These are phyloP conservation scores for Phytophthora palmivora DNA, from an alignment of 352 stramenopile species.

Conservation along the genomic window DNA sequence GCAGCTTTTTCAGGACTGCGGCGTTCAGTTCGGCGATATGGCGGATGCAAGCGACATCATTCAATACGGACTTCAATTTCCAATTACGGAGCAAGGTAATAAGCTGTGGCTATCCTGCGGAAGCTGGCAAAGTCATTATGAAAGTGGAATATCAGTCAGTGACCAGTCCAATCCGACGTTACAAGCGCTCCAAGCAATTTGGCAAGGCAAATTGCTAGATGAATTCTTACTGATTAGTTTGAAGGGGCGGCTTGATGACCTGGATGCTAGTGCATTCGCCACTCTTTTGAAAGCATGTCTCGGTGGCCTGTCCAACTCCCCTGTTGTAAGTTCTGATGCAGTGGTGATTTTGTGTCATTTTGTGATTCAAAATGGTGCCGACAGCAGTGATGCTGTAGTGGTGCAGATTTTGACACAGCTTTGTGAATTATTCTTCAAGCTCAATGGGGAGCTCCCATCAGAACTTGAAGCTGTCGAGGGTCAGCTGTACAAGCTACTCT, in stretches of 20 bases:
- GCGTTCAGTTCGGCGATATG: constrained; percentile 76
- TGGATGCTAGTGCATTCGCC: constrained; percentile 58
- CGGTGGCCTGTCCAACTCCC: constrained; percentile 45
- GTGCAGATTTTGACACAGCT: constrained; percentile 71
- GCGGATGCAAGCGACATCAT: constrained; percentile 63
- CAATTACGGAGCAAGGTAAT: constrained; percentile 42
- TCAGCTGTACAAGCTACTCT: constrained; percentile 63
- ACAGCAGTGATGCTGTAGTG: constrained; percentile 51
- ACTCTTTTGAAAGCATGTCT: constrained; percentile 62
- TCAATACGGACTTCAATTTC: constrained; percentile 63
- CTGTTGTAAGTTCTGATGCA: constrained; percentile 70
- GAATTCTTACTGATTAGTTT: constrained; percentile 85
- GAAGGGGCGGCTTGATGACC: constrained; percentile 74
- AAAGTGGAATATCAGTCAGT: constrained; percentile 3
- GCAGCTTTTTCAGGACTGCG: constrained; percentile 72
- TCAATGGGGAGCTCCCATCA: constrained; percentile 44
- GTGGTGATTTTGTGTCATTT: constrained; percentile 82
- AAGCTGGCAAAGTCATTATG: constrained; percentile 53
- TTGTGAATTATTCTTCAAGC: constrained; percentile 61
- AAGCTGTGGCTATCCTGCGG: constrained; percentile 64
- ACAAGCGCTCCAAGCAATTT: constrained; percentile 56
- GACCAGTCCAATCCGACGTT: constrained; percentile 29
- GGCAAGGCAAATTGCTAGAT: constrained; percentile 78
- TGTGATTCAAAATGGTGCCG: constrained; percentile 47
- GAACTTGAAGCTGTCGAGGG: constrained; percentile 66